phyloP scores from a whole-genome alignment of 192 early-diverging fungal genomes.

The Paraglomus brasilianum region DNA sequence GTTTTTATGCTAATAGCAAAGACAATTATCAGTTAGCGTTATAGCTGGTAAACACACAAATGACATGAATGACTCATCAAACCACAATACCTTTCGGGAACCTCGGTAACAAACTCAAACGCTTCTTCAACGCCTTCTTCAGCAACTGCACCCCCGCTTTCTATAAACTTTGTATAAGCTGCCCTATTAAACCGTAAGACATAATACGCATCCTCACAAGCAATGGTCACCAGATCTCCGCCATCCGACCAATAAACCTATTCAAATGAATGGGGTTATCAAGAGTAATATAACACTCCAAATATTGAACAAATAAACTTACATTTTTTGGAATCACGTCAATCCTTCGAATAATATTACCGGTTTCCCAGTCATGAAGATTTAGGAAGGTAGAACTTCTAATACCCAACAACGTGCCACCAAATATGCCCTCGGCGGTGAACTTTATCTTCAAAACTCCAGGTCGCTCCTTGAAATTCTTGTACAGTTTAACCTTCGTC shows the following conservation, averaged over 20 bases:
- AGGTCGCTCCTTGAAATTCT: constrained; percentile 92
- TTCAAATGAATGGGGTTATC: background rate
- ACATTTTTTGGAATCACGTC: constrained; percentile 85
- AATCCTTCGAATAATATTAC: constrained; percentile 85
- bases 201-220: constrained; percentile 91
- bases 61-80: background rate
- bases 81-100: constrained; percentile 68
- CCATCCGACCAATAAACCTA: constrained; percentile 93
- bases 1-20: constrained; percentile 73
- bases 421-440: constrained; percentile 91
- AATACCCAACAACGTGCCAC: constrained; percentile 89
- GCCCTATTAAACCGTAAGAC: constrained; percentile 91
- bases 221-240: constrained; percentile 89
- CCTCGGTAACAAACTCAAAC: constrained; percentile 91
- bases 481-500: constrained; percentile 85
- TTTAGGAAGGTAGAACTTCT: constrained; percentile 81
- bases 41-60: constrained; percentile 2
- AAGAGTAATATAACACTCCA: background rate
- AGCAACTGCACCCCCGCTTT: constrained; percentile 63
- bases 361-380: constrained; percentile 98
- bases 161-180: constrained; percentile 73
- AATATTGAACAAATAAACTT: constrained; percentile 11
- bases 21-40: background rate
- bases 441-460: constrained; percentile 73
- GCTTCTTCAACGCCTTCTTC: constrained; percentile 98